Evolutionary conservation across 306 rosid species (phyloP).

Genomic region (Canavalia ensiformis): DNA sequence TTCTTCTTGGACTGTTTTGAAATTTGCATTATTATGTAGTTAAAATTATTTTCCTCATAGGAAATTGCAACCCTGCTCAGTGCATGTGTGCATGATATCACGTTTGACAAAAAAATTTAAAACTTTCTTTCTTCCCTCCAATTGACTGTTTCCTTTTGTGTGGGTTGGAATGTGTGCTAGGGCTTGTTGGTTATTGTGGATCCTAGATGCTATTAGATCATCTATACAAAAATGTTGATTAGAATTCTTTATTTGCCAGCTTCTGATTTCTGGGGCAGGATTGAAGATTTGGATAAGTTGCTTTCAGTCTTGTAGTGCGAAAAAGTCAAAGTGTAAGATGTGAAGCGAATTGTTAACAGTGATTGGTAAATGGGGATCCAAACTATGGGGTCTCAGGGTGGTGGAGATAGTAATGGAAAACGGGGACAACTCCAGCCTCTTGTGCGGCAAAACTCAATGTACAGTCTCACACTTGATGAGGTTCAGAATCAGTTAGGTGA

Average conservation of each 20-base stretch:
- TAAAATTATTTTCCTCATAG: background rate
- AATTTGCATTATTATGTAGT: conserved; percentile 5
- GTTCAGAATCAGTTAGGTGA: conserved; percentile 95
- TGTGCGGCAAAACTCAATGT: conserved; percentile 81
- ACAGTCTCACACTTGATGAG: conserved; percentile 94
- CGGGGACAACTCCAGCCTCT: conserved; percentile 73
- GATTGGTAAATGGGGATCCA: conserved; percentile 80
- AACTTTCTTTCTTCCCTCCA: background rate
- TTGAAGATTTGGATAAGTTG: conserved; percentile 43
- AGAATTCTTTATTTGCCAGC: conserved; percentile 40
- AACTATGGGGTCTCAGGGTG: conserved; percentile 88
- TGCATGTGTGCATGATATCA: conserved; percentile 33
- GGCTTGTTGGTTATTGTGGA: conserved; percentile 38
- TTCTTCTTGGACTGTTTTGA: conserved; percentile 34
- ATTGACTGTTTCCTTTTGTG: conserved; percentile 26
- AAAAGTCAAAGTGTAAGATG: conserved; percentile 34
- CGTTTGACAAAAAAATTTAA: background rate
- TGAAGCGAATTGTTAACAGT: conserved; percentile 44
- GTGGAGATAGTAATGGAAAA: conserved; percentile 77
- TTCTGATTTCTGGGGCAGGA: conserved; percentile 39
- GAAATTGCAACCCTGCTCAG: conserved; percentile 25
- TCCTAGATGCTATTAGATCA: conserved; percentile 21
- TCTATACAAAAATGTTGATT: conserved; percentile 31
- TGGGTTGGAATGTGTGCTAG: conserved; percentile 14
- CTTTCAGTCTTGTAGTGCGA: background rate